A percentile compares a stretch with the other conserved stretches of the same genome.
phyloP scores from a whole-genome alignment of 1,284 basidiomycete genomes.

The Wolfiporia cocos region DNA sequence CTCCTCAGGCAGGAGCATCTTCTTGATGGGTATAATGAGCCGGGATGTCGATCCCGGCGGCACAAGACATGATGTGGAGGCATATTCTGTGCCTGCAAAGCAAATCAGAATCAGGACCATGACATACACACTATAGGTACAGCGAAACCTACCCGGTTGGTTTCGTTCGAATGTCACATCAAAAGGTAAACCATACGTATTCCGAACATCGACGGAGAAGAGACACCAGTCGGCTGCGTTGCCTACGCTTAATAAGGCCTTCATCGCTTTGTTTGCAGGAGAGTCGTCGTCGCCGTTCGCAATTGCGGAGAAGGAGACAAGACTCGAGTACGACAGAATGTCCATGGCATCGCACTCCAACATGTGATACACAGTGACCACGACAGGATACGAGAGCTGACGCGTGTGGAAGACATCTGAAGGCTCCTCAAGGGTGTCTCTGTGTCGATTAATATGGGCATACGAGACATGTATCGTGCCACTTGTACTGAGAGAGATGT shows the following conservation, averaged over 20 bases:
- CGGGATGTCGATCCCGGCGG: constrained; percentile 82
- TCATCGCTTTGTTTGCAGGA: constrained; percentile 19
- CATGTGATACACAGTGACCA: constrained; percentile 91
- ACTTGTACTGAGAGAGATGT: constrained; percentile 47
- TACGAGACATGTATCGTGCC: constrained; percentile 85
- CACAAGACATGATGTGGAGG: constrained; percentile 54
- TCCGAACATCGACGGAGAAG: constrained; percentile 82
- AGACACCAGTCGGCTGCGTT: constrained; percentile 73
- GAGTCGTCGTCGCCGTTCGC: constrained; percentile 14
- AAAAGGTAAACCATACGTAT: constrained; percentile 86
- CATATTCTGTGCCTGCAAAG: constrained; percentile 28
- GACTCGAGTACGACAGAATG: constrained; percentile 56
- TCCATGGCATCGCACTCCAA: constrained; percentile 82
- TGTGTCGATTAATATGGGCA: constrained; percentile 52
- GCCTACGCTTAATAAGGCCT: constrained; percentile 33
- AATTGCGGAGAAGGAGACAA: constrained; percentile 22
- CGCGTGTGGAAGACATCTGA: constrained; percentile 72
- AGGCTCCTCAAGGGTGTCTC: constrained; percentile 27
- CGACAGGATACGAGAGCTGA: constrained; percentile 76
- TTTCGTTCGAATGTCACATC: constrained; percentile 72
- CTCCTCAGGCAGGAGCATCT: constrained; percentile 56
- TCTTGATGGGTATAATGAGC: constrained; percentile 77
- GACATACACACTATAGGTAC: no score
- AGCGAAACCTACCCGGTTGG: constrained; percentile 56
- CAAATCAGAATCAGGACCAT: no score